Percentiles rank a stretch among this genome's conserved stretches.
Evolutionary conservation across 2,329 filamentous ascomycete species (phyloP).

Genomic region (Clonostachys solani): DNA sequence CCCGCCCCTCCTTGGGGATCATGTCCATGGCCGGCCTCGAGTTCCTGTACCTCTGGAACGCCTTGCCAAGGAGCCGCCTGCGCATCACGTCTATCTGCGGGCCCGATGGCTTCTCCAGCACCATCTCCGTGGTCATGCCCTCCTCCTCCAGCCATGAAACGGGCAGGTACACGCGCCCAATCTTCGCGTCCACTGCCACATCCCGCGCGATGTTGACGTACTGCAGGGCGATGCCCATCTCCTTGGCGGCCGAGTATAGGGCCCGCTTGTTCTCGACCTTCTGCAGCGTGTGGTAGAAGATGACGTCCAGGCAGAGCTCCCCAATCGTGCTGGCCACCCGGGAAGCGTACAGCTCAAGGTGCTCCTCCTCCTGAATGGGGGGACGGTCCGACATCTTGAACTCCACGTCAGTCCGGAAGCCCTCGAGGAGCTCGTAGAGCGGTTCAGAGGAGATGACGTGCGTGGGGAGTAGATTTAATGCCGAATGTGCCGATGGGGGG

Average conservation of each 20-base stretch:
- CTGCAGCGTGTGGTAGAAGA: slow-evolving; percentile 50
- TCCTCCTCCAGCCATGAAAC: slow-evolving; percentile 57
- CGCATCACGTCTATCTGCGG: slow-evolving; percentile 45
- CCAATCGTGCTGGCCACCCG: slow-evolving; percentile 71
- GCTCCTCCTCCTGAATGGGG: slow-evolving; percentile 54
- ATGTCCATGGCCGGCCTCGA: slow-evolving; percentile 54
- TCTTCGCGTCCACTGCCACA: slow-evolving; percentile 61
- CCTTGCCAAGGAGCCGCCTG: slow-evolving; percentile 49
- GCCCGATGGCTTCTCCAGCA: slow-evolving; percentile 41
- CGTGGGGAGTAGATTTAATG: slow-evolving; percentile 56
- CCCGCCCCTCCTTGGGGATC: slow-evolving; percentile 55
- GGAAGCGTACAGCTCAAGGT: slow-evolving; percentile 60
- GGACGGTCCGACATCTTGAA: slow-evolving; percentile 37
- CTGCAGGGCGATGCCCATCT: slow-evolving; percentile 72
- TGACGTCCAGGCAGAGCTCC: slow-evolving; percentile 62
- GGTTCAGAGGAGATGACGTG: slow-evolving; percentile 52
- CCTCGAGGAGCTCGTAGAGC: slow-evolving; percentile 59
- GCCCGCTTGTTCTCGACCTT: slow-evolving; percentile 5
- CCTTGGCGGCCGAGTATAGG: slow-evolving; percentile 51
- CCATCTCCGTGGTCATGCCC: slow-evolving; percentile 46
- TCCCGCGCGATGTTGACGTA: slow-evolving; percentile 76
- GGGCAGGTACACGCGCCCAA: slow-evolving; percentile 67
- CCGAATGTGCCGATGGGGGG: slow-evolving; percentile 43
- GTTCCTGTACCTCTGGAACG: slow-evolving; percentile 54
- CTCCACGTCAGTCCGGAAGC: slow-evolving; percentile 63